Base-by-base conservation (phyloP, 2,329 filamentous ascomycete genomes). In the Scedosporium aurantiacum region DNA sequence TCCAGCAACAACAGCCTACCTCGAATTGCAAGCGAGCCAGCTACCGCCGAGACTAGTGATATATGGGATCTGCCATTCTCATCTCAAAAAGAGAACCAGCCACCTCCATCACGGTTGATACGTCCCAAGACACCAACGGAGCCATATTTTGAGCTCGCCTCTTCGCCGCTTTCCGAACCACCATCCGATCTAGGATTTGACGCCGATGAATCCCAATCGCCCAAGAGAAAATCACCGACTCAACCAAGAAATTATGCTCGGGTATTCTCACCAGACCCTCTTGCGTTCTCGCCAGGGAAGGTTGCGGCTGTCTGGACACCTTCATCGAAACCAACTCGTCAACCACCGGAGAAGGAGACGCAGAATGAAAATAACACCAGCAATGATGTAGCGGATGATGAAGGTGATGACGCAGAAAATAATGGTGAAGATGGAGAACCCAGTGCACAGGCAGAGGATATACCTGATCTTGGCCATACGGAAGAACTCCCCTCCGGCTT, bases 121-220 rank as follows among this genome's bases (percentile, higher is more conserved):
- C 37, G 14, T 5, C 32, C 50, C 18, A 40, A 14, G 18, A 45
- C 23, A 61, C 27, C 37, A 23, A 45, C 21, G n/a, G 32, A 56
- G n/a, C 50, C 37, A 16, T 27, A 55, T 25, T 16, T 21, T 28
- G 2, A 6, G 12, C 18, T 56, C 10, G 14, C 27, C 4, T 61
- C 59, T n/a, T 61, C 59, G 2, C 59, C 59, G n/a, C 32, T 61
- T 25, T 61, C 59, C 23, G 59, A 61, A 21, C 59, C 59, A 25
- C 59, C 59, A 14, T 61, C 59, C 3, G 59, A 61, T 14, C 37
- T 61, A n/a, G 37, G 18, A n/a, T 56, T 52, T 4, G 59, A 57
- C 10, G 37, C 37, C 2, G 59, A 54, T 6, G 50, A 45, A 3
- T n/a, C 21, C 4, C 37, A 16, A 27, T 14, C 58, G 5, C 23